Percentiles rank a stretch among this genome's conserved stretches.
Evolutionary conservation across 2,329 filamentous ascomycete species (phyloP).

Genomic region (Penicillium thymicola): DNA sequence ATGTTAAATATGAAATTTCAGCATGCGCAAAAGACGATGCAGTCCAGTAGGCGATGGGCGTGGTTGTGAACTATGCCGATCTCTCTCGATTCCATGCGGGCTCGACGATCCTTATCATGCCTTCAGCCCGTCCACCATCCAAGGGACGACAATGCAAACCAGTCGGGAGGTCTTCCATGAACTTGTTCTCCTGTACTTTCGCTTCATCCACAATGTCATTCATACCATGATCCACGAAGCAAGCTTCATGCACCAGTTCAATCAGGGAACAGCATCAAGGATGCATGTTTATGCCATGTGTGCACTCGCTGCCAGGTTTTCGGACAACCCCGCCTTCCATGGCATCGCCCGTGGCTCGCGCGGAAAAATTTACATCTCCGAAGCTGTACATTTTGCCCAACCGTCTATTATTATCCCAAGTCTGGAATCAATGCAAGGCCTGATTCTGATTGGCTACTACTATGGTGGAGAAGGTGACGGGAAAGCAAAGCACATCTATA

Average conservation of each 20-base stretch:
- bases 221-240: slow-evolving; percentile 23
- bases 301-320: slow-evolving; percentile 23
- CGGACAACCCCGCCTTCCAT: slow-evolving; percentile 3
- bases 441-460: slow-evolving; percentile 18
- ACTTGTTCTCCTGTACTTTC: slow-evolving; percentile 21
- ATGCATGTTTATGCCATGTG: slow-evolving; percentile 22
- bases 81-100: too few relatives aligned
- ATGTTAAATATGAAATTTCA: neutral
- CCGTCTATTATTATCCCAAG: slow-evolving; percentile 13
- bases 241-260: slow-evolving; percentile 17
- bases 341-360: slow-evolving; percentile 10
- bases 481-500: slow-evolving; percentile 21
- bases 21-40: slow-evolving; percentile 15
- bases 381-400: slow-evolving; percentile 14
- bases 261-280: slow-evolving; percentile 15
- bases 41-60: slow-evolving; percentile 1
- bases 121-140: neutral
- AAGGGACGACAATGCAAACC: neutral
- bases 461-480: slow-evolving; percentile 19
- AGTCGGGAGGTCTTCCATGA: slow-evolving; percentile 2
- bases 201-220: slow-evolving; percentile 23
- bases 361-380: slow-evolving; percentile 11
- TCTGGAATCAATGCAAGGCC: slow-evolving; percentile 18
- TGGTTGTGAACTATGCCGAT: too few relatives aligned
- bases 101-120: too few relatives aligned